These are phyloP conservation scores for Senecio squalidus DNA, from an alignment of 140 eudicot genomes.

Conservation along the genomic window DNA sequence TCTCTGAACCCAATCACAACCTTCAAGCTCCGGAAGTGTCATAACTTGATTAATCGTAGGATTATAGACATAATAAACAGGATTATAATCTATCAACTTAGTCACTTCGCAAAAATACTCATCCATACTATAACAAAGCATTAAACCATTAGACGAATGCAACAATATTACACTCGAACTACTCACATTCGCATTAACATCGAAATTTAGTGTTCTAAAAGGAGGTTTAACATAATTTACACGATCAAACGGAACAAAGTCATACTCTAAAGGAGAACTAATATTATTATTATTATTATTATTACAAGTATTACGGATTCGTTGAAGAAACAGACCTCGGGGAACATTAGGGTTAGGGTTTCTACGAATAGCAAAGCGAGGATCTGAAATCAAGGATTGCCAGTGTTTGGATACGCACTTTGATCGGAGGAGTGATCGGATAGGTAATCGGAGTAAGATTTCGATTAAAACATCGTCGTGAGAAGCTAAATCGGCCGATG, in stretches of 20 bases:
- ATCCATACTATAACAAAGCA: conserved; percentile 30
- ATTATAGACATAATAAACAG: conserved; percentile 30
- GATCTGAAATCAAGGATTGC: conserved; percentile 23
- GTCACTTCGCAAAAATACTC: conserved; percentile 4
- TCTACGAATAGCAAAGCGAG: conserved; percentile 24
- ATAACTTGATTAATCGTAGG: conserved; percentile 31
- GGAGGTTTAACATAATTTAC: conserved; percentile 30
- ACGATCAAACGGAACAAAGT: conserved; percentile 26
- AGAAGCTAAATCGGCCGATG: conserved; percentile 28
- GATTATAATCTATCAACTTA: conserved; percentile 4
- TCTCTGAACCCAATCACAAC: conserved; percentile 14
- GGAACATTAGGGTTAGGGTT: conserved; percentile 28
- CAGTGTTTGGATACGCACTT: conserved; percentile 42
- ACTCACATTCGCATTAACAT: background rate
- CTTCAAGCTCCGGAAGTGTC: conserved; percentile 20
- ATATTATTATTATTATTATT: conserved; percentile 1
- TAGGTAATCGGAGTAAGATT: conserved; percentile 38
- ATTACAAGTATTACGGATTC: no score
- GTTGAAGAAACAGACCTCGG: conserved; percentile 25
- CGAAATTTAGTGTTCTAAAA: conserved; percentile 15
- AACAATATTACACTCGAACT: conserved; percentile 17
- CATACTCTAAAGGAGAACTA: conserved; percentile 18
- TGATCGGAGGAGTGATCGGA: conserved; percentile 38
- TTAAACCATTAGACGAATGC: conserved; percentile 38
- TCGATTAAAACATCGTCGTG: conserved; percentile 37